A percentile compares a stretch with the other conserved stretches of the same genome.
phyloP scores from a whole-genome alignment of 2,329 filamentous ascomycete genomes.

The Onygenales sp. region DNA sequence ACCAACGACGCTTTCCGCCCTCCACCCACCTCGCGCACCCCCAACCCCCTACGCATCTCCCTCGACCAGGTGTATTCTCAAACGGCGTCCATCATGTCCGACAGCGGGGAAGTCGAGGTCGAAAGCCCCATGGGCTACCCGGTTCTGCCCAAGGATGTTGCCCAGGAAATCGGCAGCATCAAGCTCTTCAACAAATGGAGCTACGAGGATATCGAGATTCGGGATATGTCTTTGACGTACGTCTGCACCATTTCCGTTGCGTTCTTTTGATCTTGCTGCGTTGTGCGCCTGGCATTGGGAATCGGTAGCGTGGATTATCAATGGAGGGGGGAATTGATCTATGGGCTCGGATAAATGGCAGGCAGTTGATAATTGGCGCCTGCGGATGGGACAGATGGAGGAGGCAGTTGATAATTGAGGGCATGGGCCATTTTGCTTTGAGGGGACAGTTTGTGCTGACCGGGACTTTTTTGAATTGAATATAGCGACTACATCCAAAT shows the following conservation, averaged over 20 bases:
- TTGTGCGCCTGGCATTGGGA: background rate
- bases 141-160: constrained; percentile 88
- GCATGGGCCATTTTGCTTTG: background rate
- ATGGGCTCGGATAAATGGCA: background rate
- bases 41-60: constrained; percentile 26
- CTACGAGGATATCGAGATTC: constrained; percentile 99
- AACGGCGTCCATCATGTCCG: constrained; percentile 64
- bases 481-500: constrained; percentile 99
- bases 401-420: background rate
- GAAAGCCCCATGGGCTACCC: constrained; percentile 64
- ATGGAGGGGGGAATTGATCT: background rate
- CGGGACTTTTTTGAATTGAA: constrained; percentile 10
- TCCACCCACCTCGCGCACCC: constrained; percentile 8
- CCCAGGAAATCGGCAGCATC: constrained; percentile 78
- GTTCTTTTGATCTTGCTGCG: background rate
- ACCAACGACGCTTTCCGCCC: constrained; percentile 16
- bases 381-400: background rate
- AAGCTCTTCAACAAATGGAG: constrained; percentile 98
- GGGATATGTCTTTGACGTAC: constrained; percentile 99
- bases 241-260: constrained; percentile 28
- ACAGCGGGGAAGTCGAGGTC: constrained; percentile 88
- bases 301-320: background rate
- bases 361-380: background rate
- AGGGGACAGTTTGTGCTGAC: constrained; percentile 21
- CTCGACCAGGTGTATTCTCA: constrained; percentile 25